Evolutionary conservation across 2,329 filamentous ascomycete species (phyloP), one percentile per base, ranked within the genome.

Genomic region (Colletotrichum sp.): DNA sequence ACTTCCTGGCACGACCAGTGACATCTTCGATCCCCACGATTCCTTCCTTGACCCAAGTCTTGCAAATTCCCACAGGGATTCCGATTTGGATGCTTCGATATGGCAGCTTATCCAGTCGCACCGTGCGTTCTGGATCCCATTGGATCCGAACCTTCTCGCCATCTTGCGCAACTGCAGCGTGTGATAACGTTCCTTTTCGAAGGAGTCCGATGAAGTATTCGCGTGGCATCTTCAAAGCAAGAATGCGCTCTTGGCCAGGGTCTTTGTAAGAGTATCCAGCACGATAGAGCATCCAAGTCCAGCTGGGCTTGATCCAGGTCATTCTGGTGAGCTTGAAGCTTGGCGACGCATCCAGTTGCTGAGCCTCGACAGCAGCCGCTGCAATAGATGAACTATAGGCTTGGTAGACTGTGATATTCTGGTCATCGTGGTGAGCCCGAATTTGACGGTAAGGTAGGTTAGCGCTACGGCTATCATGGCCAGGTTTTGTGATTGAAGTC

Each of bases 251-350:
- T 81, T 93, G 91, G 4, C 87, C 82, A 0, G 81, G 34, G 76
- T 91, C 90, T 79, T 93, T 93, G 81, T 85, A 87, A 1, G 89
- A 89, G 83, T 92, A 93, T 18, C 91, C 91, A 24, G 87, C 86
- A 64, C 92, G 90, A 80, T 93, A 93, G 82, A 92, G 89, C 88
- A 92, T 91, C 92, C 92, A 93, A 63, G 86, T 84, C 88, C 91
- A 93, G 75, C 88, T 90, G 0, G 91, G 91, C 79, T 93, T 93
- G 78, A 93, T 89, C 92, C 92, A 93, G 6, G 91, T 93, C 91
- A 92, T 93, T 68, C 91, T 88, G 2, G 82, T 82, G n/a, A 84
- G 84, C 16, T 82, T 85, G 83, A 92, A 93, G 8, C 86, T 82
- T 4, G 89, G 85, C 1, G 89, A 90, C 0, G 90, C 88, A 64